These are phyloP conservation scores for Phytopythium oedochilum DNA, from an alignment of 352 stramenopile genomes.

Conservation along the genomic window DNA sequence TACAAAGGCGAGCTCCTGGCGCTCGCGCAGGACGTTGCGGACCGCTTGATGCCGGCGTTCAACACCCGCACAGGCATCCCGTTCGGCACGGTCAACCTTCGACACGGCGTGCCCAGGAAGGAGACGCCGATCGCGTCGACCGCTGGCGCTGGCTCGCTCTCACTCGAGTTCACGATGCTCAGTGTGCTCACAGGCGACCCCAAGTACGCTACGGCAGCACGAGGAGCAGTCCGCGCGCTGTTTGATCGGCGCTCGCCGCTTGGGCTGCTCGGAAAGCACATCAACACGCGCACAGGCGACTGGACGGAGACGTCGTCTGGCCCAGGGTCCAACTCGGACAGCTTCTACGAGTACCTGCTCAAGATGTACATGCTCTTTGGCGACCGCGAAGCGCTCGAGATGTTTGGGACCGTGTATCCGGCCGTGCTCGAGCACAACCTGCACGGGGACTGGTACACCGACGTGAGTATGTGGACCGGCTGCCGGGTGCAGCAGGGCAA, in stretches of 20 bases:
- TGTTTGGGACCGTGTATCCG: constrained; percentile 81
- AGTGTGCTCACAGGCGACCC: constrained; percentile 74
- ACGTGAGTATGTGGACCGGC: constrained; percentile 82
- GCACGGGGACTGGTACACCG: constrained; percentile 81
- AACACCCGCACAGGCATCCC: constrained; percentile 94
- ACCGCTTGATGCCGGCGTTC: constrained; percentile 96
- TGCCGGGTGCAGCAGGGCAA: constrained; percentile 32
- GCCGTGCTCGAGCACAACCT: constrained; percentile 64
- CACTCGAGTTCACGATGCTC: constrained; percentile 97
- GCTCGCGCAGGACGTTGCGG: constrained; percentile 93
- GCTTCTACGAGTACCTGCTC: constrained; percentile 98
- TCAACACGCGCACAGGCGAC: constrained; percentile 88
- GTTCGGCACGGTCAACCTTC: constrained; percentile 96
- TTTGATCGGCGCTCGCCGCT: constrained; percentile 71
- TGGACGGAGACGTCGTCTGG: constrained; percentile 80
- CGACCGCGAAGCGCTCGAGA: constrained; percentile 90
- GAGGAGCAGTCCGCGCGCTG: constrained; percentile 66
- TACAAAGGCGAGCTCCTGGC: constrained; percentile 93
- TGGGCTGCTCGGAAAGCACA: constrained; percentile 95
- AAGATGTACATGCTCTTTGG: constrained; percentile 97
- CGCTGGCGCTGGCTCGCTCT: constrained; percentile 94
- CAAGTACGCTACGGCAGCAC: constrained; percentile 63
- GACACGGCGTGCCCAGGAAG: constrained; percentile 76
- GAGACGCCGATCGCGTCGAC: constrained; percentile 96
- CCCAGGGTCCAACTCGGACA: constrained; percentile 94